Evolutionary conservation across 495 filamentous ascomycete species (phyloP), one percentile per base, ranked within the genome.

Genomic region (Neurospora sp.): DNA sequence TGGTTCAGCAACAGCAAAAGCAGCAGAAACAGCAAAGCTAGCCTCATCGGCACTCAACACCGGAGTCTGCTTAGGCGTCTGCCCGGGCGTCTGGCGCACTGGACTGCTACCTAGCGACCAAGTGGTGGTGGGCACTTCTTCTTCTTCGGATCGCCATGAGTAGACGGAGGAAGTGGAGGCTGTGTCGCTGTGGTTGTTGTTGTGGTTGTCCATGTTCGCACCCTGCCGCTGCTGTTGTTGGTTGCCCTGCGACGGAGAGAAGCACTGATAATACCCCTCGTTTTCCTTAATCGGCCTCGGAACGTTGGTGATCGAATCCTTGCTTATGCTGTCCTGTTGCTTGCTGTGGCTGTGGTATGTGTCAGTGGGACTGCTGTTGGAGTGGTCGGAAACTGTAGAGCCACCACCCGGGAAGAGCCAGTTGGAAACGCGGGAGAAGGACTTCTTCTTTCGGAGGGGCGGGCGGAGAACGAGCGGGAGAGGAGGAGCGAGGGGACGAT

Each of bases 361-460:
- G 54, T 35, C 54, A 66, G 54, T 35, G 54, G 27, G 27, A 66
- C 14, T 69, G 20, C n/a, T 69, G 69, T n/a, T 69, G 54, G 23
- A 31, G 6, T 14, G 10, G 12, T 62, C 31, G 27, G 54, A 66
- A 14, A 18, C 27, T 18, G 42, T 46, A 46, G 39, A 59, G 3
- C 16, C 39, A 16, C 62, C 76, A 5, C 74, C 72, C 35, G 83
- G 81, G 77, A 87, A 86, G 7, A 89, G 81, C 87, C 87, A 89
- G 73, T 78, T 83, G 31, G 87, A 88, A 35, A 89, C 85, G 70
- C 85, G 80, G 1, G 85, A 86, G 76, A 88, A 88, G 27, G 85
- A 88, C 73, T 88, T 88, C 82, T 88, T 88, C 78, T 88, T 88
- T 40, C 87, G 79, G 44, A 86, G 77, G 11, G 85, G 84, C 18